These are phyloP conservation scores for Stevia rebaudiana DNA, from an alignment of 140 eudicot genomes.

Conservation along the genomic window DNA sequence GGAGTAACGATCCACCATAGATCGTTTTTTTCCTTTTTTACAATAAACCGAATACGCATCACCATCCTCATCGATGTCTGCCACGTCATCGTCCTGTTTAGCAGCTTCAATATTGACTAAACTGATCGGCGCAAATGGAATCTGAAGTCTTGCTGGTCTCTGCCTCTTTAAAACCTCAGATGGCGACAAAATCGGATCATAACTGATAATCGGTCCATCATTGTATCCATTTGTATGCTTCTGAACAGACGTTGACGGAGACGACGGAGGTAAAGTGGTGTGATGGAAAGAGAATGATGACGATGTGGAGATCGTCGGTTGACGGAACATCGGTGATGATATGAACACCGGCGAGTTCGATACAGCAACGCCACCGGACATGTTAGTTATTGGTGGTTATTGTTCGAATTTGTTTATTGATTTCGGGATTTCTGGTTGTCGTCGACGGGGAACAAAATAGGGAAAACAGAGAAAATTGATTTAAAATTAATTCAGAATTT, in stretches of 20 bases:
- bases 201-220: background rate
- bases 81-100: conserved; percentile 27
- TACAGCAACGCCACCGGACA: conserved; percentile 51
- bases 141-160: conserved; percentile 61
- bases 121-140: conserved; percentile 44
- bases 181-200: conserved; percentile 28
- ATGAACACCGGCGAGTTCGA: conserved; percentile 60
- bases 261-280: conserved; percentile 21
- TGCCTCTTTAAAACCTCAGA: conserved; percentile 54
- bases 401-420: no score
- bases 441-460: background rate
- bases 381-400: conserved; percentile 16
- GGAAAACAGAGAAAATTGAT: background rate
- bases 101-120: conserved; percentile 24
- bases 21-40: conserved; percentile 61
- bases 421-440: background rate
- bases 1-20: conserved; percentile 75
- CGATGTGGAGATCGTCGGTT: conserved; percentile 26
- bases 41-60: conserved; percentile 66
- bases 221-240: background rate
- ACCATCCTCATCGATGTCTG: conserved; percentile 64
- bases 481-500: background rate
- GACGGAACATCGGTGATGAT: conserved; percentile 53
- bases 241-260: background rate
- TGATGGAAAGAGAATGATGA: conserved; percentile 26